Percentiles rank a stretch among this genome's conserved stretches.
These are phyloP conservation scores for Stachybotrys echinatus DNA, from an alignment of 2,329 filamentous ascomycete genomes.

Conservation along the genomic window DNA sequence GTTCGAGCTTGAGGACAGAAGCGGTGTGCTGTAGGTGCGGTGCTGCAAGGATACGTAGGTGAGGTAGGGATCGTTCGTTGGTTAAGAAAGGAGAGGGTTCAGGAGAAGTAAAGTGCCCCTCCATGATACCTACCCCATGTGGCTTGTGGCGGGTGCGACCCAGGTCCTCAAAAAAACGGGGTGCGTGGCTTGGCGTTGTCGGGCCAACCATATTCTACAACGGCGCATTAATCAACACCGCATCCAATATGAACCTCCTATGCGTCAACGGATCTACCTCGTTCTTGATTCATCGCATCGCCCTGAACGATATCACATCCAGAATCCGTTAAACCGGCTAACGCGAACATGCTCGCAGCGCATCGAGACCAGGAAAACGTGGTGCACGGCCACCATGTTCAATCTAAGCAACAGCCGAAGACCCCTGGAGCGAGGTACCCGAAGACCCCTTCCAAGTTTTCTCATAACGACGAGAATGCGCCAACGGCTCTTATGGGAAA, in stretches of 20 bases:
- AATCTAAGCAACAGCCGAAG: conserved; percentile 73
- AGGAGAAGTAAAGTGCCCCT: conserved; percentile 12
- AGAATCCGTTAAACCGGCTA: background rate
- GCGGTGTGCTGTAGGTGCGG: conserved; percentile 23
- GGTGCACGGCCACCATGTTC: conserved; percentile 68
- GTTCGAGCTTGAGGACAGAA: conserved; percentile 10
- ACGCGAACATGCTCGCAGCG: conserved; percentile 62
- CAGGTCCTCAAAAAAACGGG: conserved; percentile 1
- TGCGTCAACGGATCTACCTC: no score
- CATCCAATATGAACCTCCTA: no score
- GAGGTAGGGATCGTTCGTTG: conserved; percentile 23
- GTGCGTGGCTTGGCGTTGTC: conserved; percentile 17
- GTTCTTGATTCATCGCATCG: no score
- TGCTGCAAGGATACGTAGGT: conserved; percentile 24
- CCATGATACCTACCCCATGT: conserved; percentile 15
- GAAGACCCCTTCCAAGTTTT: conserved; percentile 77
- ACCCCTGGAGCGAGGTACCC: conserved; percentile 71
- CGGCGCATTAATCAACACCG: background rate
- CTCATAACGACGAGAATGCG: conserved; percentile 81
- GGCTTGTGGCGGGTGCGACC: conserved; percentile 18
- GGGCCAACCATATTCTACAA: conserved; percentile 16
- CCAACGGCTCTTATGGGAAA: conserved; percentile 30
- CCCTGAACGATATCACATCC: no score
- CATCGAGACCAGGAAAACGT: conserved; percentile 86
- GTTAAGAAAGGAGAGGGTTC: conserved; percentile 28